Percentiles rank a stretch among this genome's conserved stretches.
Evolutionary conservation across 164 flowering plant genomes (phyloP).

Genomic region (Tinospora cordifolia): DNA sequence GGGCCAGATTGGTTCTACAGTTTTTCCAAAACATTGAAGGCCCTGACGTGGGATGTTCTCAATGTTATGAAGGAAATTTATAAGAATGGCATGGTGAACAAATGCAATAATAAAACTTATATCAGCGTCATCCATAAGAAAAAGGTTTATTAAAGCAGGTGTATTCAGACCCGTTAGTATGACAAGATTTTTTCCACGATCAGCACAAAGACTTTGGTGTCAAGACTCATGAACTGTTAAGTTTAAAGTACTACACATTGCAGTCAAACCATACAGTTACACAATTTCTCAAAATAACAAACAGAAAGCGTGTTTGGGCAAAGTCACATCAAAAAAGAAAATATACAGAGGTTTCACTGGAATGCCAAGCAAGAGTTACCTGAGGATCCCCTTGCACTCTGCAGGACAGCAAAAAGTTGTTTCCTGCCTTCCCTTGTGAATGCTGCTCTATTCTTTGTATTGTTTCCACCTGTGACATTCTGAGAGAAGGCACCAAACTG

Average conservation of each 20-base stretch:
- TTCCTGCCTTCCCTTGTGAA: constrained; percentile 95
- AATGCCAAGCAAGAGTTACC: constrained; percentile 34
- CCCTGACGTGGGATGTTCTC: no score
- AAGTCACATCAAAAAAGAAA: not conserved
- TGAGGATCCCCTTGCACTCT: constrained; percentile 98
- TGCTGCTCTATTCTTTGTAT: constrained; percentile 61
- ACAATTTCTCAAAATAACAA: not conserved
- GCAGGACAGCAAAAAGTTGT: constrained; percentile 92
- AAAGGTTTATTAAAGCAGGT: no score
- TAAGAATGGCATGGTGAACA: no score
- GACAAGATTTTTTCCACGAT: no score
- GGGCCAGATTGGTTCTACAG: no score
- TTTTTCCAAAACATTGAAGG: no score
- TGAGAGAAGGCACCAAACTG: constrained; percentile 20
- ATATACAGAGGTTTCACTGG: not conserved
- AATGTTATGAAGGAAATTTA: no score
- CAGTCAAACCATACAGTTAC: not conserved
- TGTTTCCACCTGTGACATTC: constrained; percentile 59
- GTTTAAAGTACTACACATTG: not conserved
- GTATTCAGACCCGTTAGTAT: no score
- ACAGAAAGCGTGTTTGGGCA: not conserved
- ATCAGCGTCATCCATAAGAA: no score
- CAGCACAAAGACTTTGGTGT: no score
- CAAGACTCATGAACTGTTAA: not conserved
- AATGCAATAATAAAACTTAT: no score